phyloP scores from a whole-genome alignment of 1,139 yeast genomes.

The Kodamaea plutei region DNA sequence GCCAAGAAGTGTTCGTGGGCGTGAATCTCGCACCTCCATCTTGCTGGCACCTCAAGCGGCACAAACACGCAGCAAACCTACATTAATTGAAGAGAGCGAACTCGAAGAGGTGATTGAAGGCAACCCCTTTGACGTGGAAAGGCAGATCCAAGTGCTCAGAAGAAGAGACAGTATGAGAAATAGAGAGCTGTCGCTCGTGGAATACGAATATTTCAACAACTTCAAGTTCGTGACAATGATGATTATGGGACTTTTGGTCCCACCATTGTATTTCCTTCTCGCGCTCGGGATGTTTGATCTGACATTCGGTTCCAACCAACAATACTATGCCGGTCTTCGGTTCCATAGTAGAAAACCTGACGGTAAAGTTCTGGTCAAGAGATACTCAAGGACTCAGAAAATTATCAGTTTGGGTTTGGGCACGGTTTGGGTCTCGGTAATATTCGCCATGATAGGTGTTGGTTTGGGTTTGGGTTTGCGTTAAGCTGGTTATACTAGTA shows the following conservation, averaged over 20 bases:
- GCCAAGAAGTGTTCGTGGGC: constrained; percentile 10
- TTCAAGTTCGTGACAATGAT: constrained; percentile 15
- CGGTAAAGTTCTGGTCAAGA: constrained; percentile 15
- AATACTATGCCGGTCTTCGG: constrained; percentile 20
- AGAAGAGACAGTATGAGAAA: background rate
- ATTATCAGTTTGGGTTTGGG: constrained; percentile 29
- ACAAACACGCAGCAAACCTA: background rate
- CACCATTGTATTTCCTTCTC: constrained; percentile 33
- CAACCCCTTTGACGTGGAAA: constrained; percentile 8
- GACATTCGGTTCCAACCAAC: constrained; percentile 14
- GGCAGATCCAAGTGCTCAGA: constrained; percentile 3
- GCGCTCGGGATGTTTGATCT: constrained; percentile 33
- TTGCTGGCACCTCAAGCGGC: constrained; percentile 6
- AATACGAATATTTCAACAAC: constrained; percentile 3
- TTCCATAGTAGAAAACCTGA: constrained; percentile 11
- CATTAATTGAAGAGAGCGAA: background rate
- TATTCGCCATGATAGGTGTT: constrained; percentile 40
- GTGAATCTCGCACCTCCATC: constrained; percentile 6
- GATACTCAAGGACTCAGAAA: constrained; percentile 33
- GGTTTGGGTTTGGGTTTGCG: constrained; percentile 30
- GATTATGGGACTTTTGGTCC: constrained; percentile 29
- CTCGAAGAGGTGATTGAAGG: constrained; percentile 1
- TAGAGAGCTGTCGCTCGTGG: background rate
- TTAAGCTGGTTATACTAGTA: background rate
- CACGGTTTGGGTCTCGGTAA: constrained; percentile 29